Evolutionary conservation across 805 yeast genomes (phyloP).

Genomic region (Pichia phayaonensis): DNA sequence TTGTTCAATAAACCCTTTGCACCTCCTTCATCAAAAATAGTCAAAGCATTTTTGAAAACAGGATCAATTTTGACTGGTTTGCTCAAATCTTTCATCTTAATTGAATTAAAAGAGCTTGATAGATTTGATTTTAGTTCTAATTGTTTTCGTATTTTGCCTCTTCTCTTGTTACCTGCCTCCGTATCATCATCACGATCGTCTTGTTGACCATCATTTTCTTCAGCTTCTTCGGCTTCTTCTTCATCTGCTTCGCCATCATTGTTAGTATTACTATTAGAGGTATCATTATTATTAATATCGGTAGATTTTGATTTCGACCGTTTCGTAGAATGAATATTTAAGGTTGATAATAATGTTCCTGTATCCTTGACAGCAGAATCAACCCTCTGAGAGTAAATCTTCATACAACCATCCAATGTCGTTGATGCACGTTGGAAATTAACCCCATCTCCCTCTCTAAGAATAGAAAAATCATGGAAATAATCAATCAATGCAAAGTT

Average conservation of each 20-base stretch:
- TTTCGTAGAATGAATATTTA: slow-evolving; percentile 20
- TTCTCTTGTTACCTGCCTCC: not conserved
- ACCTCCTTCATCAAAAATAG: slow-evolving; percentile 59
- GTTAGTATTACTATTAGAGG: slow-evolving; percentile 14
- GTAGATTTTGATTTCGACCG: slow-evolving; percentile 15
- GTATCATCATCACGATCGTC: not conserved
- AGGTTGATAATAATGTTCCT: slow-evolving; percentile 56
- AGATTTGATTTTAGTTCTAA: slow-evolving; percentile 11
- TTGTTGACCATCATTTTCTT: slow-evolving; percentile 15
- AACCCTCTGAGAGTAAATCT: slow-evolving; percentile 83
- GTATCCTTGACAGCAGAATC: slow-evolving; percentile 91
- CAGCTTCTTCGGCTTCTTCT: slow-evolving; percentile 17
- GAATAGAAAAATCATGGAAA: slow-evolving; percentile 72
- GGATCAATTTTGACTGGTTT: slow-evolving; percentile 47
- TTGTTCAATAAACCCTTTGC: slow-evolving; percentile 46
- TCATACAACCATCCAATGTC: slow-evolving; percentile 90
- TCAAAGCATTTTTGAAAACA: slow-evolving; percentile 46
- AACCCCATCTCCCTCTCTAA: slow-evolving; percentile 69
- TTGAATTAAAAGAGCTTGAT: not conserved
- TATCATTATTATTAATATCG: slow-evolving; percentile 16
- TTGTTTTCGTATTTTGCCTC: not conserved
- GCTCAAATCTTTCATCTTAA: slow-evolving; percentile 29
- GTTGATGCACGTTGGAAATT: slow-evolving; percentile 89
- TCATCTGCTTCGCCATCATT: slow-evolving; percentile 11
- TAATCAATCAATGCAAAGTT: slow-evolving; percentile 86